A percentile compares a stretch with the other conserved stretches of the same genome.
Evolutionary conservation across 257 asterid genomes (phyloP).

Genomic region (Scutellaria baicalensis): DNA sequence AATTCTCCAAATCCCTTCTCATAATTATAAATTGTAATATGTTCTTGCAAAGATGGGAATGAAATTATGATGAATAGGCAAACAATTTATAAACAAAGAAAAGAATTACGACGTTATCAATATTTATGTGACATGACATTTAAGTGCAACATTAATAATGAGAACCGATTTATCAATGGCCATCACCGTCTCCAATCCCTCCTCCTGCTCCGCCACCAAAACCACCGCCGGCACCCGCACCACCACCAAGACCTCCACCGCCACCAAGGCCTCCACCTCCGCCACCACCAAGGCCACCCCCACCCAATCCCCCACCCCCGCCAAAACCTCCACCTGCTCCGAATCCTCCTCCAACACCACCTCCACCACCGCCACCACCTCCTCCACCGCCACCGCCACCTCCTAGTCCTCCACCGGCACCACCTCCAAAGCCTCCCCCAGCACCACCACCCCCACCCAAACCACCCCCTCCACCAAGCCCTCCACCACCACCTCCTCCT

Average conservation of each 20-base stretch:
- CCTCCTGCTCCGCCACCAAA: constrained; percentile 16
- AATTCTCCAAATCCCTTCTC: not conserved
- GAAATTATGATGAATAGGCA: not conserved
- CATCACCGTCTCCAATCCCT: constrained; percentile 22
- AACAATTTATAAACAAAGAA: not conserved
- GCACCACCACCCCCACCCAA: constrained; percentile 7
- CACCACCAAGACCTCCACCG: constrained; percentile 31
- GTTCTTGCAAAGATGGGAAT: not conserved
- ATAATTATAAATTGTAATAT: not conserved
- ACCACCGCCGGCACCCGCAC: constrained; percentile 20
- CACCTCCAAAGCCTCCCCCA: constrained; percentile 12
- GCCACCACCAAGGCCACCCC: constrained; percentile 22
- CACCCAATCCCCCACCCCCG: constrained; percentile 23
- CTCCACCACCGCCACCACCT: constrained; percentile 25
- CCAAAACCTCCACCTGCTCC: constrained; percentile 28
- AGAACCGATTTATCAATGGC: constrained; percentile 10
- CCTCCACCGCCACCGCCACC: constrained; percentile 14
- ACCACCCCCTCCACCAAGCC: not conserved
- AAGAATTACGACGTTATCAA: not conserved
- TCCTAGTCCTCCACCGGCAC: constrained; percentile 1
- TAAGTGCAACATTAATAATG: not conserved
- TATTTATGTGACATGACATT: not conserved
- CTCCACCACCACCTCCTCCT: not conserved
- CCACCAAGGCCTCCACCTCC: constrained; percentile 33
- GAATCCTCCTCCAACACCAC: constrained; percentile 29